Conservation (phyloP, 257 asterid species). For the Gardenia jasminoides region DNA sequence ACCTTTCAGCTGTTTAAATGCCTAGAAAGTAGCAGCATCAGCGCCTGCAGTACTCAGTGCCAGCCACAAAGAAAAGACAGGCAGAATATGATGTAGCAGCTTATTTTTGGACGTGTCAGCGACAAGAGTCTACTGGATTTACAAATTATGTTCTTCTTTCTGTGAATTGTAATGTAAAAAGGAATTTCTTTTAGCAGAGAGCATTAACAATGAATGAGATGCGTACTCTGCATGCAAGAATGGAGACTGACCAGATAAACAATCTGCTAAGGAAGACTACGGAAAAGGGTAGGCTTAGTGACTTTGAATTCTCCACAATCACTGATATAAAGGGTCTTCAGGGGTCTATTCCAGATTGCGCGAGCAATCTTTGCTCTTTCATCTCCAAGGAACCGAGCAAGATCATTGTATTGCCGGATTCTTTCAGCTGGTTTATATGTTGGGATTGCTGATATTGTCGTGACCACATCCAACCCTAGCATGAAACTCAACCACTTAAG, state of each 20-base stretch:
- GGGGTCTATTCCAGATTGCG: slow-evolving; percentile 81
- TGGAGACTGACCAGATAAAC: background rate
- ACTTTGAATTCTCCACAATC: slow-evolving; percentile 73
- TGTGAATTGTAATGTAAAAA: background rate
- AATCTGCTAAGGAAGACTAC: slow-evolving; percentile 51
- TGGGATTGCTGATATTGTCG: slow-evolving; percentile 62
- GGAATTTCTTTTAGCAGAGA: background rate
- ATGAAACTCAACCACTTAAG: background rate
- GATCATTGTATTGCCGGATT: slow-evolving; percentile 70
- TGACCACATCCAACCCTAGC: slow-evolving; percentile 82
- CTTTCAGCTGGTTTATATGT: slow-evolving; percentile 73
- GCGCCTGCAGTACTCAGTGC: too few relatives aligned
- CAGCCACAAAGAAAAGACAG: background rate
- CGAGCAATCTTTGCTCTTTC: slow-evolving; percentile 86
- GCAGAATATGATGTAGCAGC: background rate
- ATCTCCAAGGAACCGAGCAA: slow-evolving; percentile 85
- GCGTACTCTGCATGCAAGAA: background rate
- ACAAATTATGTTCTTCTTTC: background rate
- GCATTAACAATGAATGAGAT: background rate
- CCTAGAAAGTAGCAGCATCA: too few relatives aligned
- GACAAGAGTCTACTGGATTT: background rate
- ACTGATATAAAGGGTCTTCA: slow-evolving; percentile 74
- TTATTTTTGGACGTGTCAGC: background rate
- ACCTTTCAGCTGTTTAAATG: too few relatives aligned
- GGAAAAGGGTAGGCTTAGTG: slow-evolving; percentile 73